Conservation (phyloP, 805 yeast genomes). For the Yarrowia keelungensis region DNA sequence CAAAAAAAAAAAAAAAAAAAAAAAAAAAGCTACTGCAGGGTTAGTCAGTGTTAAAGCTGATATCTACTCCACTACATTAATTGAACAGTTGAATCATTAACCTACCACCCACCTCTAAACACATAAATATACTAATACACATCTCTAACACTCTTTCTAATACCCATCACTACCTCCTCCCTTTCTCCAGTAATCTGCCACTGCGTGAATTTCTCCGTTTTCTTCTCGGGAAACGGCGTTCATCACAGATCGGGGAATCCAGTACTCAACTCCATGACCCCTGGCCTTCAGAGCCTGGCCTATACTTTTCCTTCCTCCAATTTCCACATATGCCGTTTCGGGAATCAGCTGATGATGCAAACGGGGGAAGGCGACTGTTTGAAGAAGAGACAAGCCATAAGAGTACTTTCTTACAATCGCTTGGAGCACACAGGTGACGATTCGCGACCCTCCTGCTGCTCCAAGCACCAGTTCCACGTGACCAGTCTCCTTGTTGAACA, state of each 20-base stretch:
- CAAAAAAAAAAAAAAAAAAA: too few species aligned
- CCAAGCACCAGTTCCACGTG: constrained; percentile 75
- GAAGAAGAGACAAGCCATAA: constrained; percentile 64
- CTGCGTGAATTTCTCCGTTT: constrained; percentile 66
- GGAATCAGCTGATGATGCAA: constrained; percentile 91
- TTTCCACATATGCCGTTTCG: constrained; percentile 67
- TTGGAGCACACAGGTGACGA: constrained; percentile 81
- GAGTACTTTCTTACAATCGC: constrained; percentile 73
- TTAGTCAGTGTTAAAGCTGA: too few species aligned
- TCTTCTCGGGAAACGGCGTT: constrained; percentile 57
- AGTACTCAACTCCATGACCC: constrained; percentile 59
- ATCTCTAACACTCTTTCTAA: constrained; percentile 44
- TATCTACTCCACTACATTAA: too few species aligned
- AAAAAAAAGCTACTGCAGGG: too few species aligned
- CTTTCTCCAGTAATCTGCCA: constrained; percentile 90
- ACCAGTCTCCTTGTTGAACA: constrained; percentile 52
- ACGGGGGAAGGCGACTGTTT: constrained; percentile 79
- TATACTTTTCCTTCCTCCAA: constrained; percentile 52
- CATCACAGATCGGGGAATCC: constrained; percentile 62
- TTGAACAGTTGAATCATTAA: too few species aligned
- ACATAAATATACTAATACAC: too few species aligned
- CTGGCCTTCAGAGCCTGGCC: constrained; percentile 50
- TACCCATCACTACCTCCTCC: constrained; percentile 76
- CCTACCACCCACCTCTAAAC: too few species aligned
- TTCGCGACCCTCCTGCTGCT: constrained; percentile 93